Evolutionary conservation across 2,329 filamentous ascomycete species (phyloP), one percentile per base, ranked within the genome.

Genomic region (Fusarium mangiferae): DNA sequence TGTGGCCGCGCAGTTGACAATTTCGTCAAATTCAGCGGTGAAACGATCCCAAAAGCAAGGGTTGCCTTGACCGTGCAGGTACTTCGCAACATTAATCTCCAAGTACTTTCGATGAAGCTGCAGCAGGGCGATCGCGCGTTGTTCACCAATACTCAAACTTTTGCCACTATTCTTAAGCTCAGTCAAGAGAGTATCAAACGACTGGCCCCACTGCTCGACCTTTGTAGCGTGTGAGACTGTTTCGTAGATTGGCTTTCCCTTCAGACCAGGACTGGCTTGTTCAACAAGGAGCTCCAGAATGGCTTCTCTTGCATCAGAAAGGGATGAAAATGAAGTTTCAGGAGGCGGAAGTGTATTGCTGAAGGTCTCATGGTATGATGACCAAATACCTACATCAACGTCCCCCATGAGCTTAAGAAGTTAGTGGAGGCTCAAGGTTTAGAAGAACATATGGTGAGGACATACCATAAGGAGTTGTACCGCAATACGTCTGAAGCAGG

Each of bases 31-130:
- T 7, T 74, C 57, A 0, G 36, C 6, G 0, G 57, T 74, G 15
- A 70, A 74, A 1, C 35, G 49, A 6, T 73, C 71, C 70, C 71
- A 73, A n/a, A 73, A 74, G 7, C 61, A 73, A 2, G 70, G 70
- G 13, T 73, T 45, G 0, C 70, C 70, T 38, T 71, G 66, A 1
- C 71, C 71, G 2, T 58, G 24, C 1, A 48, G 4, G 11, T 71
- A 74, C 7, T 73, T 71, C 3, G 70, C 44, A 1, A 71, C 61
- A 3, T 73, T 74, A 6, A 74, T 41, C 10, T 73, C 57, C 0
- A 70, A 33, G 11, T 73, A 73, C 24, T 20, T 73, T 1, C 66
- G 45, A 15, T 73, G 66, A 18, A 74, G 48, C 7, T 74, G 66
- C 5, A 73, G n/a, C 3, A 73, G 54, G 0, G 71, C 70, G 20